Base-by-base conservation (phyloP, 176 grass and related monocot genomes). In the Puccinellia tenuiflora region DNA sequence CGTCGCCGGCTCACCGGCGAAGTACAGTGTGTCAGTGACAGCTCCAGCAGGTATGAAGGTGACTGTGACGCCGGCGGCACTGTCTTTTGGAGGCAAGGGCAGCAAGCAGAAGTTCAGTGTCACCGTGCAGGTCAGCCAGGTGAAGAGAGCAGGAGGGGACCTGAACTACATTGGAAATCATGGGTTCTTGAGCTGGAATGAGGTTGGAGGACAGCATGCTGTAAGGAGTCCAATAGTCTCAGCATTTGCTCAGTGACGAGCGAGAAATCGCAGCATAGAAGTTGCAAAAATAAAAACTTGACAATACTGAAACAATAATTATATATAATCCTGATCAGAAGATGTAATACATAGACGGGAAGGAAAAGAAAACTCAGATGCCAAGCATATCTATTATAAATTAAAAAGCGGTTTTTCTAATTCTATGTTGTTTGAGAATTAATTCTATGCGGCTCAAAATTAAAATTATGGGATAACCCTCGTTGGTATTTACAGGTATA, bases 141-240 rank as follows among this genome's bases (percentile, higher is more conserved):
- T 83, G 56, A 90, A 88, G 38, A 79, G 76, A 51, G 42, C 20
- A 52, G 57, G 14, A 12, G 22, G 50, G 40, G 54, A 75, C 1
- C 35, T 68, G 60, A 73, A 51, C 16, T 90, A 70, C 85, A 78
- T 88, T 75, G 93, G 87, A 24, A 92, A 92, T 21, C 85, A 86
- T 81, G 92, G 92, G 51, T 92, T 86, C 84, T 80, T 95, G 86
- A 92, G n/a, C 64, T 94, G 92, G 92, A 89, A 89, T 45, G 89
- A 94, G 48, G 85, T 79, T 77, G 89, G 92, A 79, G 92, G 92
- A 35, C 87, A 92, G 10, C 89, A 92, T 94, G 84, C 87, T 35
- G 92, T 91, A 46, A 91, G 40, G 31, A 94, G 89, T 38, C 89
- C 89, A 56, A 85, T 91, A 76, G 92, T 94, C 18, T 94, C 92